Percentiles rank a stretch among this genome's conserved stretches.
phyloP scores from a whole-genome alignment of 2,329 filamentous ascomycete species.

The Sporothrix globosa region DNA sequence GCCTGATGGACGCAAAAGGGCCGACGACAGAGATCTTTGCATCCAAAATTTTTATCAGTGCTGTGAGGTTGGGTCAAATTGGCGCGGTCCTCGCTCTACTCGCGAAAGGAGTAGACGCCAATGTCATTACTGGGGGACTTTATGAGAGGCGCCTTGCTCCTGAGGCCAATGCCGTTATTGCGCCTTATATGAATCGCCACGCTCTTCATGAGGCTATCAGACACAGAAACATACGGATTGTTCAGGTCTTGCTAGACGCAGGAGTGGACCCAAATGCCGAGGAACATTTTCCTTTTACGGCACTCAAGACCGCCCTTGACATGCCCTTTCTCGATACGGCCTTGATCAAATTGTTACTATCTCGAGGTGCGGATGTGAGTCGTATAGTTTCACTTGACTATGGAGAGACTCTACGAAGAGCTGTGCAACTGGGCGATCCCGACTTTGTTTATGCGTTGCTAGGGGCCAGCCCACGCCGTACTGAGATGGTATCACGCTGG shows the following conservation, averaged over 20 bases:
- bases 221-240: neutral
- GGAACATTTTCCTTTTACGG: neutral
- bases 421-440: neutral
- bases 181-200: neutral
- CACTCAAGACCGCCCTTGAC: neutral
- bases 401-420: neutral
- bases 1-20: neutral
- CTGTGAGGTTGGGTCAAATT: neutral
- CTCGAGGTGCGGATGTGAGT: neutral
- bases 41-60: conserved; percentile 9
- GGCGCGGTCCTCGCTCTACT: conserved; percentile 16
- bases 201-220: neutral
- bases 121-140: neutral
- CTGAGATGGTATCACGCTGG: no score
- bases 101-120: neutral
- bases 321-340: neutral
- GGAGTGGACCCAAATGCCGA: neutral
- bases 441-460: neutral
- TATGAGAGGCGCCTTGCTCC: no score
- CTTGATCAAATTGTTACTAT: neutral
- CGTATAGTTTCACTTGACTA: neutral
- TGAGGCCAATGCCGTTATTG: neutral
- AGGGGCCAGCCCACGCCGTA: neutral
- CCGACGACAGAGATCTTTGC: conserved; percentile 7
- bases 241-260: neutral